Evolutionary conservation across 768 basidiomycete genomes (phyloP), one percentile per base, ranked within the genome.

Genomic region (Suillus discolor): DNA sequence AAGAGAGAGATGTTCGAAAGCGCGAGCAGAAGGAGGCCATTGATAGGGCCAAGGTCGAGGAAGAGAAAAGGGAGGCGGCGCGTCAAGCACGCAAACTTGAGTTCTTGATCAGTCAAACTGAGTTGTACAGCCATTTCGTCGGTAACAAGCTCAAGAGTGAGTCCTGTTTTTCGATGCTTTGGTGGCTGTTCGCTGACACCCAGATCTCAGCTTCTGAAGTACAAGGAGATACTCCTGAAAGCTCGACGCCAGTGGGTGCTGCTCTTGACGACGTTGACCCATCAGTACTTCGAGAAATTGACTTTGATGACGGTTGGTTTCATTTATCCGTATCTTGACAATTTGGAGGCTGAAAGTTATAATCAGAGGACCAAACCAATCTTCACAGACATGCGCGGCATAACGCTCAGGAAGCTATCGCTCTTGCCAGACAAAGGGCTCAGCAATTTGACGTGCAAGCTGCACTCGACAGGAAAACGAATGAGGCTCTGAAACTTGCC

Each of bases 121-220:
- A 99, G 76, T 85, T 99, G 9, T 99, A 99, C 79, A 96, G 94
- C 70, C 97, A 99, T 80, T 99, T 99, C 84, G 96, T 99, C 65
- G 97, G 97, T 39, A 97, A 89, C 79, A 99, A 99, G 80, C 85
- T 94, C 62, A 93, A 93, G 77, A 94, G 93, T 93, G 77, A 71
- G 89, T 79, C 25, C 42, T 47, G 44, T 6, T 66, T 53, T 55
- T 57, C 20, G 49, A 39, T 44, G 23, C 55, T 44, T 41, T 54
- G 34, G 62, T 15, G 60, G 57, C 61, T 62, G 64, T 20, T 65
- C 38, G 34, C 51, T 67, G 59, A 69, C 70, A 64, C 62, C 68
- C 62, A 66, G 57, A 65, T 66, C 38, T 41, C 70, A 94, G 93
- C 93, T 42, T 86, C 89, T 57, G 91, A 94, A 72, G 83, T 92